These are phyloP conservation scores for Dendrobium catenatum DNA, from an alignment of 106 monocot species.

Conservation along the genomic window DNA sequence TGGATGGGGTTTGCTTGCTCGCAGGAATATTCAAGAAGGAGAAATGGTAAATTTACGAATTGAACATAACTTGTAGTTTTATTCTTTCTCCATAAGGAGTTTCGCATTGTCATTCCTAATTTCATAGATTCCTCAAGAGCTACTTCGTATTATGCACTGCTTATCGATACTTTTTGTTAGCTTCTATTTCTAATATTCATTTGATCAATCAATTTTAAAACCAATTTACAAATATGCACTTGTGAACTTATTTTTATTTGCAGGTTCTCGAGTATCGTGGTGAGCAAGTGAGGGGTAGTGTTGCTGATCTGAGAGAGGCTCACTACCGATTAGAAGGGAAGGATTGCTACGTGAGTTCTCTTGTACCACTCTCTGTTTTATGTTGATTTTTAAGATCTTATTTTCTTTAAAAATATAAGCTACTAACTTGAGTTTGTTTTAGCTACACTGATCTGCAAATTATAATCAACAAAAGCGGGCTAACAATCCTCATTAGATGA, in stretches of 20 bases:
- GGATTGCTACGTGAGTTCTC: constrained; percentile 80
- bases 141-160: neutral
- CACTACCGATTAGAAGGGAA: constrained; percentile 61
- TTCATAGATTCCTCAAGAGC: neutral
- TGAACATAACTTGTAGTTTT: neutral
- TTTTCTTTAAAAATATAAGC: neutral
- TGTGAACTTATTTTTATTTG: neutral
- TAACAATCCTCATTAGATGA: neutral
- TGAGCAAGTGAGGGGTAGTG: constrained; percentile 82
- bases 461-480: neutral
- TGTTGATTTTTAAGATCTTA: neutral
- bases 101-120: neutral
- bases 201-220: neutral
- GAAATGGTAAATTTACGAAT: constrained; percentile 64
- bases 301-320: constrained; percentile 84
- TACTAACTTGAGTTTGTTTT: neutral
- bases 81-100: neutral
- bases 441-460: neutral
- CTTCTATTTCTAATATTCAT: neutral
- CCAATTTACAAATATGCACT: neutral
- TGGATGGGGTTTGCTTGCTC: constrained; percentile 98
- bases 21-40: constrained; percentile 87
- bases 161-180: neutral
- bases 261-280: constrained; percentile 97
- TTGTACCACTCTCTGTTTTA: neutral